Evolutionary conservation across 768 basidiomycete species (phyloP).

Genomic region (Calvatia gigantea): DNA sequence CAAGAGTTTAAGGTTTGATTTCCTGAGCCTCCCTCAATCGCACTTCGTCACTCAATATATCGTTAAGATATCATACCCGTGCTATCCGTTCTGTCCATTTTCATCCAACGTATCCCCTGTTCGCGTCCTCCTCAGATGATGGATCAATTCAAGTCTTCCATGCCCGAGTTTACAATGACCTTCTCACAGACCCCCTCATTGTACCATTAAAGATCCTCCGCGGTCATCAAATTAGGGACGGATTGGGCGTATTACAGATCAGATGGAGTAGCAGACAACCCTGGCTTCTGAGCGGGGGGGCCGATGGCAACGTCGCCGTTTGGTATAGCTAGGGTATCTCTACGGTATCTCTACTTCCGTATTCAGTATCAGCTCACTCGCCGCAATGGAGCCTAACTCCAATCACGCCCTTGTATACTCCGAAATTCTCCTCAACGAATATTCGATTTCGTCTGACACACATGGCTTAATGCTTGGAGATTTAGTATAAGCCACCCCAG

Average conservation of each 20-base stretch:
- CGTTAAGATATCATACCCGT: conserved; percentile 80
- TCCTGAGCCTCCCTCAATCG: conserved; percentile 2
- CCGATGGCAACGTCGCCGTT: conserved; percentile 83
- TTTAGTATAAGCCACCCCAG: too few relatives aligned
- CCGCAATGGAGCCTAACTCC: too few relatives aligned
- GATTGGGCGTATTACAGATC: conserved; percentile 87
- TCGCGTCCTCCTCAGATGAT: conserved; percentile 95
- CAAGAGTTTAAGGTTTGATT: conserved; percentile 82
- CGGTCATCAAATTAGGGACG: conserved; percentile 84
- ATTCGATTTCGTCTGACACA: too few relatives aligned
- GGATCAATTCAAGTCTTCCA: conserved; percentile 98
- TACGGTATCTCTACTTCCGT: neutral
- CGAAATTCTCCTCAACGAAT: neutral
- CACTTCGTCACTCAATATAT: neutral
- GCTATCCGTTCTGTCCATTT: conserved; percentile 93
- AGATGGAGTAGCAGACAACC: conserved; percentile 88
- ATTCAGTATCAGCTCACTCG: neutral
- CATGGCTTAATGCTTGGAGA: too few relatives aligned
- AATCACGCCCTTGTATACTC: neutral
- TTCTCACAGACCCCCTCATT: conserved; percentile 96
- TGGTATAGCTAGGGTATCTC: conserved; percentile 69
- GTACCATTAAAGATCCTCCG: conserved; percentile 95
- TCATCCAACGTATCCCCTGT: conserved; percentile 92
- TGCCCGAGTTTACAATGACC: conserved; percentile 87
- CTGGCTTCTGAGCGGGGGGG: conserved; percentile 90